Conservation (phyloP, 306 rosid species). For the Oxytropis ochrocephala region DNA sequence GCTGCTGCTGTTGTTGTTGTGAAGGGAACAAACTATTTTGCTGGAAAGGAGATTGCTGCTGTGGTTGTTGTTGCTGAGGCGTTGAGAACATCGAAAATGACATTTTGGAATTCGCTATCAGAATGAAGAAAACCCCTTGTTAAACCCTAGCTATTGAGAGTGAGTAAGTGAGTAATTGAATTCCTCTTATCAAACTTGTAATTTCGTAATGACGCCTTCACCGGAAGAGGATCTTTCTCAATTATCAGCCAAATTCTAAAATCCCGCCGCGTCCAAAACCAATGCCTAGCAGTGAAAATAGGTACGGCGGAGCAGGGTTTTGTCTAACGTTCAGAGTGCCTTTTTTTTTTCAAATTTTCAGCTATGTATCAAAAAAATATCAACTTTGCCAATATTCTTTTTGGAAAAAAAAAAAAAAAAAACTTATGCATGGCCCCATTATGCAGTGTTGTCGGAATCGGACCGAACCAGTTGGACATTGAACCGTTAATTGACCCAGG, state of each 20-base stretch:
- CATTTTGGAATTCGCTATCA: conserved; percentile 34
- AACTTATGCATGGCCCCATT: too few species aligned
- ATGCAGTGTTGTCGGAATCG: too few species aligned
- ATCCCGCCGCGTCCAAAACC: conserved; percentile 11
- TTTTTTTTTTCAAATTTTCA: not conserved
- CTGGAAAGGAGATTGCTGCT: conserved; percentile 46
- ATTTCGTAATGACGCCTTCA: not conserved
- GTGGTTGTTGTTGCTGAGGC: conserved; percentile 48
- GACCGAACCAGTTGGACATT: too few species aligned
- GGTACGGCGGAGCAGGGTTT: not conserved
- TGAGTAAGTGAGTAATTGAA: not conserved
- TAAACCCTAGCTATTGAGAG: conserved; percentile 57
- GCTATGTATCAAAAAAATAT: not conserved
- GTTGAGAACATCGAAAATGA: conserved; percentile 71
- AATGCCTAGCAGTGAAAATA: not conserved
- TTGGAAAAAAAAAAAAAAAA: too few species aligned
- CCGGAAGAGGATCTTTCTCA: not conserved
- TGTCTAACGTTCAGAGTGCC: not conserved
- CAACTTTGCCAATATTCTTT: too few species aligned
- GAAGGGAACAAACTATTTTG: conserved; percentile 34
- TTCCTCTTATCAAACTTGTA: not conserved
- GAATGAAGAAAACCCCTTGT: conserved; percentile 19
- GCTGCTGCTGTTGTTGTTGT: conserved; percentile 33
- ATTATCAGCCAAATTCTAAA: not conserved
- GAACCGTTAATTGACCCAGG: too few species aligned